Base-by-base conservation (phyloP, 345 rosid species). In the Lepidium didymum region DNA sequence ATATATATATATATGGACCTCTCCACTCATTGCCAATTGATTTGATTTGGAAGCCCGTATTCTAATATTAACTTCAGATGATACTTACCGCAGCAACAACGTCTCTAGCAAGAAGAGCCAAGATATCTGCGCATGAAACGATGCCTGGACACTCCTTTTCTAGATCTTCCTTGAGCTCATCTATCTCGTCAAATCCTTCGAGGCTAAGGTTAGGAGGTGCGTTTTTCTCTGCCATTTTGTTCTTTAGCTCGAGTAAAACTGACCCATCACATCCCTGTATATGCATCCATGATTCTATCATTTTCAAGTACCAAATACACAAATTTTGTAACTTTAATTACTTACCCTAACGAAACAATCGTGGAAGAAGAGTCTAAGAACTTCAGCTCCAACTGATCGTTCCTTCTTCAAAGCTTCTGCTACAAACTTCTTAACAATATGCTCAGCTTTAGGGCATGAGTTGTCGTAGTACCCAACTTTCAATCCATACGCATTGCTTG, bases 251-350 rank as follows among this genome's bases (percentile, higher is more conserved):
- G 41, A 92, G 66, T 62, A 92, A 71, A 9, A 92, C 67, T 4
- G 98, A 92, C 0, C 82, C 98, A 7, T 92, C 98, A 12, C 97
- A 90, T 33, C 98, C 98, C 98, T 88, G 77, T 12, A 25, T 25
- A 23, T 25, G 23, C 23, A 21, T 21, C 35, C 35, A 58, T 15
- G 23, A 35, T 54, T 6, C 37, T 15, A 21, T 23, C 8, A 55
- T 33, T 21, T 21, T 21, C 23, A 21, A 21, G 23, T 21, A 21
- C 23, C 46, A 25, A 13, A 14, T 13, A 1, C 8, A 8, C 33
- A 31, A 23, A 27, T 19, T n/a, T 11, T 8, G 16, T 3, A 70
- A 1, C 7, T 38, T 4, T 7, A 53, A 49, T 8, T 1, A 19
- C 65, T 54, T 79, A 92, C 96, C 77, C 84, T 42, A 11, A 89